Conservation (phyloP, 2,329 filamentous ascomycete species). For the Aspergillus sp. region DNA sequence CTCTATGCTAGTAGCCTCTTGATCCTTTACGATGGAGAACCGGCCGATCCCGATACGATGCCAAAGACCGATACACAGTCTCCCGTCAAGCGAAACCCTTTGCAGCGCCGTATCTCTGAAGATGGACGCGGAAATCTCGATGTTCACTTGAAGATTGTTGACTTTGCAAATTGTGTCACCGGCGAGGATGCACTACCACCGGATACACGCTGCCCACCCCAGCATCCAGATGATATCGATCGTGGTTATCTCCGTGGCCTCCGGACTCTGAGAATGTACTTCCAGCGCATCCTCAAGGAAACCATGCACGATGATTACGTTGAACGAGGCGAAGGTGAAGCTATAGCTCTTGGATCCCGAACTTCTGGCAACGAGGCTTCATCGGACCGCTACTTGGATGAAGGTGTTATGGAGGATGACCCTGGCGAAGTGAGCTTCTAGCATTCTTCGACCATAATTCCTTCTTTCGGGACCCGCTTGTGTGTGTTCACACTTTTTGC, state of each 20-base stretch:
- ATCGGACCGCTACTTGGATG: constrained; percentile 35
- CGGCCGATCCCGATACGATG: constrained; percentile 17
- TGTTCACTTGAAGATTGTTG: constrained; percentile 88
- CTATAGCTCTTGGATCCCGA: constrained; percentile 31
- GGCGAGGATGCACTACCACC: constrained; percentile 65
- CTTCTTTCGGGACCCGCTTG: constrained; percentile 3
- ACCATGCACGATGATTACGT: constrained; percentile 48
- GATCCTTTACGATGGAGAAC: constrained; percentile 90
- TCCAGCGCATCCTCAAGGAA: constrained; percentile 80
- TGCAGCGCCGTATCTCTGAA: constrained; percentile 25
- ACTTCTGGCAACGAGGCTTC: constrained; percentile 23
- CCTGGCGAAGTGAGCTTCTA: constrained; percentile 41
- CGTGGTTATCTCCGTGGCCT: constrained; percentile 84
- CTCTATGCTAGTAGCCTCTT: constrained; percentile 94
- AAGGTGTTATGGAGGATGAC: constrained; percentile 39
- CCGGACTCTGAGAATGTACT: constrained; percentile 73
- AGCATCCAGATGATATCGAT: constrained; percentile 75
- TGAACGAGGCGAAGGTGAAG: constrained; percentile 41
- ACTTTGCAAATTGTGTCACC: constrained; percentile 96
- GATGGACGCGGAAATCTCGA: constrained; percentile 35
- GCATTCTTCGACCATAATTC: constrained; percentile 3
- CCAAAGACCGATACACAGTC: constrained; percentile 15
- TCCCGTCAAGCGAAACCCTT: constrained; percentile 27
- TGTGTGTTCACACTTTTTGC: constrained; percentile 6
- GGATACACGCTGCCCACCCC: constrained; percentile 68